Percentiles rank a stretch among this genome's conserved stretches.
phyloP scores from a whole-genome alignment of 2,329 filamentous ascomycete genomes.

The Harringtonia lauricola region DNA sequence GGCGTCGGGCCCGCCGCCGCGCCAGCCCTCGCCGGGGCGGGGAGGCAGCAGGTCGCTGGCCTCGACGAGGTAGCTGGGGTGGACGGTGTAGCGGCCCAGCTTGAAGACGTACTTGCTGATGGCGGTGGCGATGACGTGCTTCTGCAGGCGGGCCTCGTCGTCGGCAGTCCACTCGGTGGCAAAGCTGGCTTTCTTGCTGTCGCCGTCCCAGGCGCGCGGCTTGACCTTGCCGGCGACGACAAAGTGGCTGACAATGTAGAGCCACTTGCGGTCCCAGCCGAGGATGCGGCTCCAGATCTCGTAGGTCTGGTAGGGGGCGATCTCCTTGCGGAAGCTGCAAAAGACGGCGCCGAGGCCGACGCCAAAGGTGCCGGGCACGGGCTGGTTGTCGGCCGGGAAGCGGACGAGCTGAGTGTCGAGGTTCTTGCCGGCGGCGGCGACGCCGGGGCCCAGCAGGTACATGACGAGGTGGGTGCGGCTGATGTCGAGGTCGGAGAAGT shows the following conservation, averaged over 20 bases:
- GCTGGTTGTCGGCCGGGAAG: conserved; percentile 23
- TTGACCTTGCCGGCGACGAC: conserved; percentile 49
- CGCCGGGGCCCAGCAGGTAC: conserved; percentile 50
- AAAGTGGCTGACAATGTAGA: conserved; percentile 67
- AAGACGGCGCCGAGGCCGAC: conserved; percentile 63
- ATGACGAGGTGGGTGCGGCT: conserved; percentile 72
- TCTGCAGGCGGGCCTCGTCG: conserved; percentile 37
- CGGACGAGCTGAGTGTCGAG: conserved; percentile 36
- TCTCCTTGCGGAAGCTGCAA: conserved; percentile 65
- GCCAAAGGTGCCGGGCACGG: conserved; percentile 41
- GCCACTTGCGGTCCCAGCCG: conserved; percentile 72
- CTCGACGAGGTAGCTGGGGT: conserved; percentile 65
- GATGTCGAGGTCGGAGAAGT: conserved; percentile 79
- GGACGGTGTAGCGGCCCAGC: conserved; percentile 69
- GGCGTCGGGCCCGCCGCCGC: conserved; percentile 23
- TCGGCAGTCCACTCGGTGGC: conserved; percentile 16
- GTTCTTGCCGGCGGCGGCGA: conserved; percentile 40
- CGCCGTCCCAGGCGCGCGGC: conserved; percentile 42
- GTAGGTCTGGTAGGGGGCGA: conserved; percentile 56
- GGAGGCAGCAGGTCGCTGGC: conserved; percentile 64
- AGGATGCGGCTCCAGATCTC: conserved; percentile 65
- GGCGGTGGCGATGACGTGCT: conserved; percentile 58
- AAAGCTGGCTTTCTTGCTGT: conserved; percentile 7
- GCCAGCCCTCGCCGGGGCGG: conserved; percentile 53
- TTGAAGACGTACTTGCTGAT: conserved; percentile 78